Evolutionary conservation across 1,139 yeast genomes (phyloP).

Genomic region (Trichomonascaceae sp.): DNA sequence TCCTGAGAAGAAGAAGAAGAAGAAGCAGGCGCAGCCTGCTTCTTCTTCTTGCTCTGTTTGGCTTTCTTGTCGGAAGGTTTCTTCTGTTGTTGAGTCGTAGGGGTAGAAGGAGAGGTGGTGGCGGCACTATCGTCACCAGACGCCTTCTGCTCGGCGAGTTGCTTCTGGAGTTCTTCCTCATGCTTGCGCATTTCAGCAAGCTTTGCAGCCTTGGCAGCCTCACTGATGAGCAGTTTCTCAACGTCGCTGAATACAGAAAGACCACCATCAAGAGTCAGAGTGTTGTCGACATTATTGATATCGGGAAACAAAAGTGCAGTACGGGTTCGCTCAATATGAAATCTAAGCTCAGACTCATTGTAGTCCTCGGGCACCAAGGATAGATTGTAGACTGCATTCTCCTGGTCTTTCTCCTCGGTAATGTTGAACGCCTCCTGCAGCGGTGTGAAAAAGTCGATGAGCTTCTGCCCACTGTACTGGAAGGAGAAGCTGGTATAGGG

Average conservation of each 20-base stretch:
- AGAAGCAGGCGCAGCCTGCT: constrained; percentile 2
- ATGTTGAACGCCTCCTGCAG: constrained; percentile 14
- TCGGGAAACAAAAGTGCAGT: constrained; percentile 32
- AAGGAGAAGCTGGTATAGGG: constrained; percentile 48
- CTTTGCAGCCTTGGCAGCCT: constrained; percentile 11
- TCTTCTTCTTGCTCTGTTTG: constrained; percentile 4
- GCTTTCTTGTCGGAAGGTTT: background rate
- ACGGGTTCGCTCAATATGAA: constrained; percentile 35
- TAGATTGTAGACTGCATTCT: constrained; percentile 20
- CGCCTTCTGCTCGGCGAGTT: constrained; percentile 3
- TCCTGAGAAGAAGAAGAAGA: constrained; percentile 1
- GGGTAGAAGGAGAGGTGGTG: background rate
- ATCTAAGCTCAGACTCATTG: constrained; percentile 33
- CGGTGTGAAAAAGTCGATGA: constrained; percentile 21
- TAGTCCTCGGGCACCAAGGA: constrained; percentile 32
- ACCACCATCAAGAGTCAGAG: constrained; percentile 26
- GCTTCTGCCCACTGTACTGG: constrained; percentile 25
- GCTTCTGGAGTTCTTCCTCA: constrained; percentile 8
- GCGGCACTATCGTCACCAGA: background rate
- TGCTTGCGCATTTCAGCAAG: constrained; percentile 8
- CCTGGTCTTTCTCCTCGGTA: constrained; percentile 13
- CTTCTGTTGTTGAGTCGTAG: background rate
- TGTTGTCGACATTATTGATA: constrained; percentile 18
- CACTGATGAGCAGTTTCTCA: constrained; percentile 10
- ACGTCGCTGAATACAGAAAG: constrained; percentile 24